Base-by-base conservation (phyloP, 768 basidiomycete species). In the Erythrobasidium yunnanense region DNA sequence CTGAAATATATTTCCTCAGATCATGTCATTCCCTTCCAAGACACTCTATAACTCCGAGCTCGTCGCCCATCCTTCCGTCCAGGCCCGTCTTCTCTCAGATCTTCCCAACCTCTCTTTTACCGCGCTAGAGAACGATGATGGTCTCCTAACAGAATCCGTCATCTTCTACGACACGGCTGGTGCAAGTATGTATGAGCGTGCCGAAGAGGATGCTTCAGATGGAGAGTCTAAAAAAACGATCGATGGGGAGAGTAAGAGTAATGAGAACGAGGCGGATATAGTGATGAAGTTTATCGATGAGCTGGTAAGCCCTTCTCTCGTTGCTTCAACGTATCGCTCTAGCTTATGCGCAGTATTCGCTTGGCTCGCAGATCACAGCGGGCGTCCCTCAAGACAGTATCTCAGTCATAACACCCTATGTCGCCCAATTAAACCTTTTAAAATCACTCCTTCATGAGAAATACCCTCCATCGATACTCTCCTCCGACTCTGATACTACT, bases 201-300 rank as follows among this genome's bases (percentile, higher is more conserved):
- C 73, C 0, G 76, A 77, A 11, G 74, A 83, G 0, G 87, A 88
- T 32, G 85, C 57, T 22, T 53, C 49, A 2, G 42, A 52, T 15
- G 34, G 30, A 30, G 51, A 7, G 17, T 29, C 22, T 25, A 30
- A 60, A 15, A 55, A 55, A 0, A 23, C 35, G 4, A 65, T 69
- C 29, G 68, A 66, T 1, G 34, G 60, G 72, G 91, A 90, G 0
- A 92, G 89, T 69, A 81, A 85, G 68, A 86, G 84, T 70, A 99
- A 99, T 71, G 92, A 93, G 77, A 97, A 99, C 72, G 95, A 99
- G 72, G 90, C 85, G 0, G 83, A 81, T 11, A 82, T 95, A 8
- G 91, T 92, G 1, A 84, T 83, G 73, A 81, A 81, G 65, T 92
- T 90, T 86, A 84, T 89, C 0, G 82, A 85, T 46, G 85, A 82